Evolutionary conservation across 192 early-diverging fungal genomes (phyloP).

Genomic region (Podochytrium sp.): DNA sequence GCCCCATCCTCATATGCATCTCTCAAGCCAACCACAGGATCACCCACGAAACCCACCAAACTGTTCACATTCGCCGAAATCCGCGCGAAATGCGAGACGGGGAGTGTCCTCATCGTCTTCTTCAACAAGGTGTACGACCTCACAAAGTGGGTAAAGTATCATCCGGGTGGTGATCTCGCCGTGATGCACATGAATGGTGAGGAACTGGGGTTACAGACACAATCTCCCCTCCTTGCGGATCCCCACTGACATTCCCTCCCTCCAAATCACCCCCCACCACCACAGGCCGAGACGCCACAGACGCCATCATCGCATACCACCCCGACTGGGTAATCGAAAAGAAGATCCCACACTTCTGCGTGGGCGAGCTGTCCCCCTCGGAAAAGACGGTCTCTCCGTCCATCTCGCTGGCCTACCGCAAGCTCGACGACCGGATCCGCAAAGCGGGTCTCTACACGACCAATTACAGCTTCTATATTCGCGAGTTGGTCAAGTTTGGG

Average conservation of each 20-base stretch:
- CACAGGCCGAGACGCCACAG: constrained; percentile 79
- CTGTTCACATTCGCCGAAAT: no score
- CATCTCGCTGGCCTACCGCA: constrained; percentile 58
- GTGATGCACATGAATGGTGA: constrained; percentile 85
- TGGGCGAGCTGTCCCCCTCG: constrained; percentile 64
- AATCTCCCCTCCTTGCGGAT: no score
- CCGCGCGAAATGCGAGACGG: no score
- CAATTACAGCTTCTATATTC: constrained; percentile 55
- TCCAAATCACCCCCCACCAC: no score
- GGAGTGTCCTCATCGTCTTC: constrained; percentile 80
- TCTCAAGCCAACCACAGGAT: no score
- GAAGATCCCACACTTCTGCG: constrained; percentile 77
- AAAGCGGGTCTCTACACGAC: constrained; percentile 70
- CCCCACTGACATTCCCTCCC: no score
- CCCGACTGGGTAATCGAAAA: constrained; percentile 77
- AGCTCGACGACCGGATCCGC: constrained; percentile 68
- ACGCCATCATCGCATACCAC: constrained; percentile 85
- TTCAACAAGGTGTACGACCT: constrained; percentile 88
- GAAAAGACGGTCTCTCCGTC: not conserved
- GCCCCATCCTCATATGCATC: no score
- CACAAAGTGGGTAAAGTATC: constrained; percentile 68
- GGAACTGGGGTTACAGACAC: no score
- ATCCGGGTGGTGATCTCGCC: constrained; percentile 92
- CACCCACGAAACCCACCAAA: no score
- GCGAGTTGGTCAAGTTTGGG: constrained; percentile 51